Conservation (phyloP, 306 rosid genomes). For the Amphicarpaea edgeworthii region DNA sequence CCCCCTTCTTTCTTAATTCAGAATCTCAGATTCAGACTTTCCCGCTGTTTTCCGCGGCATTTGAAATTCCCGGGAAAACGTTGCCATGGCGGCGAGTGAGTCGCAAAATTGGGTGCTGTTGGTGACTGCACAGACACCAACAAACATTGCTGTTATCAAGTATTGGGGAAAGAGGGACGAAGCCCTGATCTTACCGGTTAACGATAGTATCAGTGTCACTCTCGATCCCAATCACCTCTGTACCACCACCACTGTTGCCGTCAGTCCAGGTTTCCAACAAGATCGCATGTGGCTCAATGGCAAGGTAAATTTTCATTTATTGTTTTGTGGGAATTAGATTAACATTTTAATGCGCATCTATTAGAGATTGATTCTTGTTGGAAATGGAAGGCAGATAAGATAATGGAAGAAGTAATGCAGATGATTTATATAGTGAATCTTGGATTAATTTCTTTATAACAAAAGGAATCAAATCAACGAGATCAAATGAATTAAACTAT, state of each 20-base stretch:
- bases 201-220: slow-evolving; percentile 95
- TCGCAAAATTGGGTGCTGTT: slow-evolving; percentile 74
- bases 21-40: slow-evolving; percentile 25
- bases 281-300: slow-evolving; percentile 99
- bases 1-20: too few species aligned
- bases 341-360: too few species aligned
- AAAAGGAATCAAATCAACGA: not conserved
- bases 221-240: slow-evolving; percentile 95
- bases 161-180: slow-evolving; percentile 99
- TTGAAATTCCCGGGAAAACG: slow-evolving; percentile 17
- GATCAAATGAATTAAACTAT: too few species aligned
- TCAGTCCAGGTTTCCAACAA: slow-evolving; percentile 75
- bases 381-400: too few species aligned
- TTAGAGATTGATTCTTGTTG: too few species aligned
- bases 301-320: slow-evolving; percentile 65
- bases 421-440: too few species aligned
- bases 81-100: slow-evolving; percentile 58
- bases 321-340: too few species aligned
- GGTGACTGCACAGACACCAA: slow-evolving; percentile 95
- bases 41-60: too few species aligned
- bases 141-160: slow-evolving; percentile 96
- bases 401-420: too few species aligned
- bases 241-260: slow-evolving; percentile 95
- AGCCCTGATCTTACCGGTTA: slow-evolving; percentile 81
- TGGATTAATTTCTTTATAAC: too few species aligned